These are phyloP conservation scores for Aspergillus campestris DNA, from an alignment of 495 filamentous ascomycete species.

Conservation along the genomic window DNA sequence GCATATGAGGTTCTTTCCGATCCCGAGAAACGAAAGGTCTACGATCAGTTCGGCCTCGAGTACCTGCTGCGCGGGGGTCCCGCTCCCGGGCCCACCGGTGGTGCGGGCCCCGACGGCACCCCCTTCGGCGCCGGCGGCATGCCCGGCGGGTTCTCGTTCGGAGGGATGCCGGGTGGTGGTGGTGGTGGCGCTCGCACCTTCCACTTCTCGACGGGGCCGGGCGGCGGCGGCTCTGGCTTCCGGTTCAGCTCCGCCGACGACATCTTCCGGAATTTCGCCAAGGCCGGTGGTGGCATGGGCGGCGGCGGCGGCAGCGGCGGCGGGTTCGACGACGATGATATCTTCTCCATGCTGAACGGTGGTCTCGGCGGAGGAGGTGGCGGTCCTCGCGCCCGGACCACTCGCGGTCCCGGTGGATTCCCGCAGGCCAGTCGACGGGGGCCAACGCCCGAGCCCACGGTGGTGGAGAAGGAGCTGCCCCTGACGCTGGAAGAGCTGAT, in stretches of 20 bases:
- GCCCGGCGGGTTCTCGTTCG: conserved; percentile 47
- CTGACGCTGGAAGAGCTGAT: conserved; percentile 83
- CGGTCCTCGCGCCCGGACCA: conserved; percentile 21
- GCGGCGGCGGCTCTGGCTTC: conserved; percentile 52
- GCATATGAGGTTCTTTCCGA: conserved; percentile 97
- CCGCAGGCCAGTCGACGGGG: conserved; percentile 37
- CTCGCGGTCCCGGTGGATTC: conserved; percentile 34
- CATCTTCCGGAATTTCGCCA: conserved; percentile 77
- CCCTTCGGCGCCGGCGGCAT: conserved; percentile 46
- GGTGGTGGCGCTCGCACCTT: conserved; percentile 57
- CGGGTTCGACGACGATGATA: conserved; percentile 45
- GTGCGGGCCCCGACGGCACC: conserved; percentile 38
- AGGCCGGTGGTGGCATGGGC: conserved; percentile 35
- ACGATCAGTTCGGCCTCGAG: conserved; percentile 91
- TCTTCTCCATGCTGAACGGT: conserved; percentile 40
- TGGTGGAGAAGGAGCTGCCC: conserved; percentile 75
- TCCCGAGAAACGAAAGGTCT: conserved; percentile 92
- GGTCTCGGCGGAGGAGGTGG: conserved; percentile 34
- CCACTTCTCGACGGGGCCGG: conserved; percentile 61
- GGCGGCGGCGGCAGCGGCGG: conserved; percentile 43
- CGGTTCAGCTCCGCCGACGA: conserved; percentile 72
- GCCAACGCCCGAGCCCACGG: conserved; percentile 76
- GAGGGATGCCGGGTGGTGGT: conserved; percentile 48
- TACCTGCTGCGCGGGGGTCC: conserved; percentile 81
- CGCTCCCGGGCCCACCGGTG: conserved; percentile 51